A percentile compares a stretch with the other conserved stretches of the same genome.
Evolutionary conservation across 139 green algal genomes (phyloP).

Genomic region (Micractinium sp.): DNA sequence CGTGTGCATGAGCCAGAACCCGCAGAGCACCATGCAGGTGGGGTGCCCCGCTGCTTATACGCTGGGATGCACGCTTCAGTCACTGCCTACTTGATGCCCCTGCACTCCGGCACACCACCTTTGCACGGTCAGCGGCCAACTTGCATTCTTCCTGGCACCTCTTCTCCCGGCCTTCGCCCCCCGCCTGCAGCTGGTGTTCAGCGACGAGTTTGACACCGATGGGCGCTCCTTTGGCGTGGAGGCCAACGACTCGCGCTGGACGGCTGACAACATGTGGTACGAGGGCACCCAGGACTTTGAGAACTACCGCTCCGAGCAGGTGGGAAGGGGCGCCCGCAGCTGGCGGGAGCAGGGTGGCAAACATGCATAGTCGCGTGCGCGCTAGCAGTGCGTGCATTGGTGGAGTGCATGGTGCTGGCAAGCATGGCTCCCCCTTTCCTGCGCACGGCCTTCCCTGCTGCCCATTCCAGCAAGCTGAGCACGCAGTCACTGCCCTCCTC

Average conservation of each 20-base stretch:
- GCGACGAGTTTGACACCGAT: conserved; percentile 56
- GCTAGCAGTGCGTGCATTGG: background rate
- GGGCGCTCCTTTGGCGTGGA: conserved; percentile 39
- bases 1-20: background rate
- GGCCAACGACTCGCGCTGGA: conserved; percentile 48
- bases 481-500: background rate
- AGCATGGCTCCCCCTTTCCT: background rate
- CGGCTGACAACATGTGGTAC: conserved; percentile 38
- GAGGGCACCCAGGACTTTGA: conserved; percentile 24
- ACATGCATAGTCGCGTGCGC: background rate
- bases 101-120: background rate
- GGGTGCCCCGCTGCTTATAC: too few relatives aligned
- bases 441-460: background rate
- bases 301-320: conserved; percentile 34
- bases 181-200: conserved; percentile 62
- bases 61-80: too few relatives aligned
- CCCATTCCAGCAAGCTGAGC: background rate
- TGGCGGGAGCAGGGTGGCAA: background rate
- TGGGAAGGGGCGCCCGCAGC: background rate
- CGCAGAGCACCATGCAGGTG: background rate
- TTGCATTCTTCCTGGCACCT: background rate
- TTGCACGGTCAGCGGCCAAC: too few relatives aligned
- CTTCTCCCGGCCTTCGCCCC: too few relatives aligned
- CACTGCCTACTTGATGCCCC: background rate
- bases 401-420: background rate